Evolutionary conservation across 345 rosid genomes (phyloP), one percentile per base, ranked within the genome.

Genomic region (Balakata baccata): DNA sequence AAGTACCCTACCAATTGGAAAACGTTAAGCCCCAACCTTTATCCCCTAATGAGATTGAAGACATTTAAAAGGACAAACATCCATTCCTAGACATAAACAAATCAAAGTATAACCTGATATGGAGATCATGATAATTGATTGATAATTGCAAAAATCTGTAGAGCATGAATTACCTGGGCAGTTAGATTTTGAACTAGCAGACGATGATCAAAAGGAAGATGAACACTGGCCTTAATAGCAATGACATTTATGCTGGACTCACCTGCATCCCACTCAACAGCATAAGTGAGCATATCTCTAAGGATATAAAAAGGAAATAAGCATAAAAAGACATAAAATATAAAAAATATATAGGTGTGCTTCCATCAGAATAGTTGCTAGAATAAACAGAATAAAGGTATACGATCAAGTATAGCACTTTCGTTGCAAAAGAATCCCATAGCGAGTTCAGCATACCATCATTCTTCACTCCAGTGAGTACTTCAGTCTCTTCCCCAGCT

Each of bases 381-480:
- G n/a, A 37, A 29, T 34, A 7, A 43, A 43, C 25, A 5, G 47
- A 43, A 43, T 38, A 52, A 57, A 54, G 3, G 47, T 5, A 66
- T 7, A 22, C 8, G 59, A 16, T 22, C 38, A n/a, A 64, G 17
- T 12, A 65, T 68, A 43, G 29, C 34, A 64, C 54, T 74, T 46
- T 11, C 65, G 43, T 12, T 38, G 46, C 6, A 53, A 58, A 69
- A 75, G 17, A 61, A 61, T 43, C 74, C 57, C 34, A 57, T 38
- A 51, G 22, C 11, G 54, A 62, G 58, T 60, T 58, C n/a, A 59
- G 37, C 71, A 68, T 87, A 95, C 99, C 99, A 80, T 86, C 89
- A 70, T 92, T 92, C 82, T 89, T 93, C 77, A 95, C 60, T 73
- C 98, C 99, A 75, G 87, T 94, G 17, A 95, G 89, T 18, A 95